phyloP scores from a whole-genome alignment of 331 rosid genomes.

The Acacia concinna region DNA sequence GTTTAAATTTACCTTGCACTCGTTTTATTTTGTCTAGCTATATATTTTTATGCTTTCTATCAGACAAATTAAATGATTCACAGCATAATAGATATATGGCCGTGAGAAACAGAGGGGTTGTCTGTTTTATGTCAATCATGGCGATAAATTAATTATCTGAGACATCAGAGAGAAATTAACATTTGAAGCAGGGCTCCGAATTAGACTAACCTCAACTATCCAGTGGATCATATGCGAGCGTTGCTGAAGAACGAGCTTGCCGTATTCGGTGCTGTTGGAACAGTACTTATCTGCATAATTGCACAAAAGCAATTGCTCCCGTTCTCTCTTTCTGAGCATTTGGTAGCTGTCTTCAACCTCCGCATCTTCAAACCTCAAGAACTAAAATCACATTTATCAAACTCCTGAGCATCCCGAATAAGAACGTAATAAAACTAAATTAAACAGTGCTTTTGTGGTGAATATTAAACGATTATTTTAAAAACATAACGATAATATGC shows the following conservation, averaged over 20 bases:
- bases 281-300: constrained; percentile 58
- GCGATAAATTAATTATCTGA: not conserved
- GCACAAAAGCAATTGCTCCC: constrained; percentile 43
- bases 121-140: not conserved
- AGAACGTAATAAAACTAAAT: not conserved
- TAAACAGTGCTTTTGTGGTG: not conserved
- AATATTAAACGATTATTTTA: not conserved
- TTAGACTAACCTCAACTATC: constrained; percentile 67
- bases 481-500: not conserved
- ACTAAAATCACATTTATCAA: constrained; percentile 38
- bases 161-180: not conserved
- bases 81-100: not conserved
- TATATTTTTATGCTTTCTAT: constrained; percentile 25
- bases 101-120: not conserved
- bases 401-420: not conserved
- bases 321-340: constrained; percentile 72
- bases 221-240: constrained; percentile 73
- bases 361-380: constrained; percentile 52
- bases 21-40: not conserved
- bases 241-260: constrained; percentile 62
- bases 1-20: not conserved
- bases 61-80: not conserved
- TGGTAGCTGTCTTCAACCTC: constrained; percentile 85
- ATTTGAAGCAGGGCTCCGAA: not conserved
- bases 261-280: constrained; percentile 50